Evolutionary conservation across 345 rosid species (phyloP).

Genomic region (Syzygium aqueum): DNA sequence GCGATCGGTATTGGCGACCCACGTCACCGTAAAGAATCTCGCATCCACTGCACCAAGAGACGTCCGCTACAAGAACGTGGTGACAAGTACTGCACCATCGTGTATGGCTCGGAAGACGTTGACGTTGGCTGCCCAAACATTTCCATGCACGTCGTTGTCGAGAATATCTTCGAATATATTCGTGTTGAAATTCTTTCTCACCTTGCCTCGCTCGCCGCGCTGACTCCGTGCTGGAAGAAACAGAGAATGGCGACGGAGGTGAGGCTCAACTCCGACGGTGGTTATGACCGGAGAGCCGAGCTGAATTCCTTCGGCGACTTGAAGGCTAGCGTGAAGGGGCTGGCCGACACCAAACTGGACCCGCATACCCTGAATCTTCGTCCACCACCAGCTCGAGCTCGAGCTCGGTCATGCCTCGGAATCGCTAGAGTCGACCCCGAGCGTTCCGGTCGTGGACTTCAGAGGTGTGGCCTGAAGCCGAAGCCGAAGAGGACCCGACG

Average conservation of each 20-base stretch:
- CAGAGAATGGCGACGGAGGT: neutral
- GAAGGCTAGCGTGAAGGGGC: neutral
- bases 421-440: neutral
- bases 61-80: too few species aligned
- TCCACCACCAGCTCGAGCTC: neutral
- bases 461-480: neutral
- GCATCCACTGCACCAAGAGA: too few species aligned
- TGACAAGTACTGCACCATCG: too few species aligned
- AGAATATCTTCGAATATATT: too few species aligned
- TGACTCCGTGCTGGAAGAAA: neutral
- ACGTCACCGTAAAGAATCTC: too few species aligned
- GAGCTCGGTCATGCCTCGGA: neutral
- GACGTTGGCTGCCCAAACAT: too few species aligned
- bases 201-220: neutral
- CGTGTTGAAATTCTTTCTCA: neutral
- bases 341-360: neutral
- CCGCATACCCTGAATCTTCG: neutral
- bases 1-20: too few species aligned
- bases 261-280: neutral
- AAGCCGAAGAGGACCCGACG: neutral
- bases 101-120: too few species aligned
- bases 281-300: neutral
- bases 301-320: slow-evolving; percentile 1
- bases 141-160: neutral
- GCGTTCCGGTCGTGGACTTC: slow-evolving; percentile 31